phyloP scores from a whole-genome alignment of 345 rosid genomes.

The Excoecaria agallocha region DNA sequence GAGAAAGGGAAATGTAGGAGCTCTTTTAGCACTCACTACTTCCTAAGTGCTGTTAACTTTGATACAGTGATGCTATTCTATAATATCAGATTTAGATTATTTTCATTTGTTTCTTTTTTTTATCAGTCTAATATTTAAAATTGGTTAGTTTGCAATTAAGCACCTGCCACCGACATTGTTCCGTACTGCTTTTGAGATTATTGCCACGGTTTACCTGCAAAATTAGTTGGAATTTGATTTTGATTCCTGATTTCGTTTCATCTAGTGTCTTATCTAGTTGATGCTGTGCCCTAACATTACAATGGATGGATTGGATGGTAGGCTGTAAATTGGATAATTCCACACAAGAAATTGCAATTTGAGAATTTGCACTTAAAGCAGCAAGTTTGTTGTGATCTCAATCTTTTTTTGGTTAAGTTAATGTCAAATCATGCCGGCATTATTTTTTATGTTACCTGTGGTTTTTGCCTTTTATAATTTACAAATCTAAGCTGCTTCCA shows the following conservation, averaged over 20 bases:
- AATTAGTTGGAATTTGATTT: no score
- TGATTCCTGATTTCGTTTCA: background rate
- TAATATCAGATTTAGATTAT: background rate
- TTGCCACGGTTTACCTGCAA: background rate
- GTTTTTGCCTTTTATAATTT: background rate
- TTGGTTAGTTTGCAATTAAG: background rate
- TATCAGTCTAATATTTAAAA: background rate
- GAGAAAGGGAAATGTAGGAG: background rate
- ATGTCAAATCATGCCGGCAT: background rate
- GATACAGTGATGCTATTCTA: background rate
- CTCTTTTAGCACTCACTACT: background rate
- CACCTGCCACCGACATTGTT: background rate
- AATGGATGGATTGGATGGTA: background rate
- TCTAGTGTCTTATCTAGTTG: background rate
- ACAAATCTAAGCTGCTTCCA: background rate
- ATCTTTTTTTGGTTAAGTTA: no score
- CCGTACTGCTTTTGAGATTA: background rate
- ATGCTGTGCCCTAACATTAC: background rate
- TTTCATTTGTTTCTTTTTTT: background rate
- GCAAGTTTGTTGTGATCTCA: background rate
- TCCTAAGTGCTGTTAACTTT: background rate
- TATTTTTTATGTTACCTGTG: background rate
- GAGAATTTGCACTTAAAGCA: background rate
- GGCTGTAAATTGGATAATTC: background rate
- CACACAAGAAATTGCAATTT: background rate